Evolutionary conservation across 2,329 filamentous ascomycete species (phyloP), one percentile per base, ranked within the genome.

Genomic region (Fusarium albosuccineum): DNA sequence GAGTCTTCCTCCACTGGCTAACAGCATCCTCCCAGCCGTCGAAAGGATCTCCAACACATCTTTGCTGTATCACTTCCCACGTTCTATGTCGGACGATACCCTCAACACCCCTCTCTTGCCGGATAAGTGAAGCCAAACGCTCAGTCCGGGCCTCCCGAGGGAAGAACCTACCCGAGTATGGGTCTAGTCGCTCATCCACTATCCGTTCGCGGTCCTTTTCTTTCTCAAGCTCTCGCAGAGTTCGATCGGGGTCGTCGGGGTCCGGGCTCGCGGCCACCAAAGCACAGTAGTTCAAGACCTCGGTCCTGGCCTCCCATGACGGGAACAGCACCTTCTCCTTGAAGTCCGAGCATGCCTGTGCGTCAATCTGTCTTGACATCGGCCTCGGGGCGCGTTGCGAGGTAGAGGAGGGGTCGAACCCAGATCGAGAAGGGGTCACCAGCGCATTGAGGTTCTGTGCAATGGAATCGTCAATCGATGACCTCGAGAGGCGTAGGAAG

Each of bases 391-490:
- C 82, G 52, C 91, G 87, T 13, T 86, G 82, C 1, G 89, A 87
- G 1, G 93, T 97, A 1, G 92, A 94, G 0, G 85, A 81, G 1
- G 95, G 92, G 75, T 97, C 91, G 79, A 97, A 98, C 14, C 89
- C 88, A 39, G 80, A 79, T 44, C 84, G 82, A 11, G 92, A 86
- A 0, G 95, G 95, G 1, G 91, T 94, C 44, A 93, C 82, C 37
- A 98, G 86, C 1, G 93, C 93, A 82, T 98, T 98, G 64, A 99
- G 88, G 74, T 97, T 95, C 75, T 97, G 94, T 1, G 89, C 89
- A 75, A 99, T 98, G 44, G 92, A 93, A 80, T 99, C 96, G 80
- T 99, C 96, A 74, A 97, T 91, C 48, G 92, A 88, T 53, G 88
- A 85, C 67, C 96, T 89, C 9, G 95, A 97, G 68, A 96, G 80